Evolutionary conservation across 2,329 filamentous ascomycete genomes (phyloP).

Genomic region (Coniella lustricola): DNA sequence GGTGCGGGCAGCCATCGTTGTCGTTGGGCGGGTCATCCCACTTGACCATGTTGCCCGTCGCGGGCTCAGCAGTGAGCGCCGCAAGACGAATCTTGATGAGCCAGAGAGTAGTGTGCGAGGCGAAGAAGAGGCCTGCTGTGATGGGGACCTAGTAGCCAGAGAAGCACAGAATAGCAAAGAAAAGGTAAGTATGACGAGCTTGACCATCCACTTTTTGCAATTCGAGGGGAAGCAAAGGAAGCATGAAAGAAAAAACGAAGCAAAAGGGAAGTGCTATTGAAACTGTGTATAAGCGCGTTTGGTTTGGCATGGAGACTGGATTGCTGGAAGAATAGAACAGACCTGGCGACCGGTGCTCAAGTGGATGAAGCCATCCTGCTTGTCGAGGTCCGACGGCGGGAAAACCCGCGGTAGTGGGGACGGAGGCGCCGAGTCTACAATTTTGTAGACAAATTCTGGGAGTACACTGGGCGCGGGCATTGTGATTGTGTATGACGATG

Average conservation of each 20-base stretch:
- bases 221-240: no score
- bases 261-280: not conserved
- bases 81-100: slow-evolving; percentile 47
- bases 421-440: slow-evolving; percentile 45
- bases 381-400: slow-evolving; percentile 53
- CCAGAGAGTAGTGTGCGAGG: slow-evolving; percentile 33
- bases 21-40: slow-evolving; percentile 42
- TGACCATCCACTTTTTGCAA: no score
- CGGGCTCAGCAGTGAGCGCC: slow-evolving; percentile 32
- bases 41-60: slow-evolving; percentile 23
- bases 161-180: not conserved
- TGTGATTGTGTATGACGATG: not conserved
- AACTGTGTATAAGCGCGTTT: not conserved
- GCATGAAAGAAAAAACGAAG: not conserved
- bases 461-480: slow-evolving; percentile 25
- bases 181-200: not conserved
- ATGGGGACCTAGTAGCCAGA: slow-evolving; percentile 31
- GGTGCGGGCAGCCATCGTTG: slow-evolving; percentile 46
- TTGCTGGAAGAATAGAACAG: slow-evolving; percentile 10
- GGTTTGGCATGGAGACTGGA: not conserved
- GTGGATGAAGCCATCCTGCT: slow-evolving; percentile 55
- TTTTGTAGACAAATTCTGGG: slow-evolving; percentile 51
- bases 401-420: slow-evolving; percentile 46
- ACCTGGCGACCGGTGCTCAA: slow-evolving; percentile 51
- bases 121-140: slow-evolving; percentile 40